Conservation (phyloP, 371 early-diverging fungal species). For the Actinomortierella wolfii region DNA sequence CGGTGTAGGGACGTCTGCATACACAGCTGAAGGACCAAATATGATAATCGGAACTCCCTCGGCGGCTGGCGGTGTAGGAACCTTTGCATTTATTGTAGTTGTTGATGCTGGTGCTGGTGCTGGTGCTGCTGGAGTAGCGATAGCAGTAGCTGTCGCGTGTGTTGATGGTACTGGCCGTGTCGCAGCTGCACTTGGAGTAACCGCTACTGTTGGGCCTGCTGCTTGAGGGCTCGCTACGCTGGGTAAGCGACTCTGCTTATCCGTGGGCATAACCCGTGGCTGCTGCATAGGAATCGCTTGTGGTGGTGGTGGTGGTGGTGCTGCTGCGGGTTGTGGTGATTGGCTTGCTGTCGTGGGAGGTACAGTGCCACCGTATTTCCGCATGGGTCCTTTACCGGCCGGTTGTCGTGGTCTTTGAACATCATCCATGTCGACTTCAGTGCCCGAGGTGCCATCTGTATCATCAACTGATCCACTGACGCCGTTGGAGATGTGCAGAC, state of each 20-base stretch:
- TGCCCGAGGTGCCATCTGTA: constrained; percentile 29
- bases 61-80: constrained; percentile 16
- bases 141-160: not conserved
- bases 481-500: too few relatives aligned
- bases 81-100: not conserved
- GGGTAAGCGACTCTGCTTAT: too few relatives aligned
- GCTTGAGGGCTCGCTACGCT: too few relatives aligned
- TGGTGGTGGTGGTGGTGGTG: not conserved
- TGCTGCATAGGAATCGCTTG: not conserved
- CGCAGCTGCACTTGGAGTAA: too few relatives aligned
- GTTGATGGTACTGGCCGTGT: not conserved
- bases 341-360: constrained; percentile 2
- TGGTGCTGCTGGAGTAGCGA: not conserved
- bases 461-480: constrained; percentile 16
- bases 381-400: constrained; percentile 43
- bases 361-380: constrained; percentile 34
- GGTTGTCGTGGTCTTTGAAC: constrained; percentile 7
- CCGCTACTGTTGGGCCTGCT: too few relatives aligned
- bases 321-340: not conserved
- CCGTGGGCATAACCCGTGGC: too few relatives aligned
- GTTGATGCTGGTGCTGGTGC: not conserved
- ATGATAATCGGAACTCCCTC: constrained; percentile 22
- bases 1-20: constrained; percentile 39
- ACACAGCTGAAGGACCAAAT: constrained; percentile 31
- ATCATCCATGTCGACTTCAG: constrained; percentile 8